Conservation (phyloP, 2,329 filamentous ascomycete genomes). For the Xylaria sp. region DNA sequence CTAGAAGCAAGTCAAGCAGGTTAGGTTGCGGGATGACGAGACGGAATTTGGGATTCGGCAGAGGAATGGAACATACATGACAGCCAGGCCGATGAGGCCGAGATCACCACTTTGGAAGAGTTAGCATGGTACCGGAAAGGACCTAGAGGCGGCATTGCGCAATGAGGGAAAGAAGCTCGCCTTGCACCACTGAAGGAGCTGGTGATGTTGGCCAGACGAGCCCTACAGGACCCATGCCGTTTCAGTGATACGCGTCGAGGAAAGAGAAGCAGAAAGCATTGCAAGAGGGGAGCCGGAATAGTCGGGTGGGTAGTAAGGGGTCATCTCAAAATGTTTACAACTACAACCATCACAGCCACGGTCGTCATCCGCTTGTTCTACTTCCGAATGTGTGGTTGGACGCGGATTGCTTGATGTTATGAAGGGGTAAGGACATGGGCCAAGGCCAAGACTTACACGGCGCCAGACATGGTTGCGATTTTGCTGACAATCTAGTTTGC, state of each 20-base stretch:
- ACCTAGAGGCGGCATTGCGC: constrained; percentile 39
- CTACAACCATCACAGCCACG: constrained; percentile 15
- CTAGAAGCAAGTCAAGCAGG: constrained; percentile 49
- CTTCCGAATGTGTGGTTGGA: constrained; percentile 12
- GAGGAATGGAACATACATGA: constrained; percentile 71
- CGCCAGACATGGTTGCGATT: constrained; percentile 68
- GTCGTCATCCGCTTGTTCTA: constrained; percentile 19
- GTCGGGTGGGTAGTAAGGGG: constrained; percentile 39
- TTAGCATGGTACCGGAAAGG: constrained; percentile 62
- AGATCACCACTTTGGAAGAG: constrained; percentile 79
- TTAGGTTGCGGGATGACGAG: constrained; percentile 31
- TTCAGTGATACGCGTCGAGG: constrained; percentile 50
- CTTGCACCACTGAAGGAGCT: constrained; percentile 69
- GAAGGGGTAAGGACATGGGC: constrained; percentile 44
- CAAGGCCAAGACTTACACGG: constrained; percentile 69
- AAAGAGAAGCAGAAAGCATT: constrained; percentile 45
- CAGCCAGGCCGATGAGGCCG: constrained; percentile 91
- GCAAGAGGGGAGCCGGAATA: constrained; percentile 39
- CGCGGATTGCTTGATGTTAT: constrained; percentile 22
- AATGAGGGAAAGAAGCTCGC: constrained; percentile 51
- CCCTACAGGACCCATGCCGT: constrained; percentile 62
- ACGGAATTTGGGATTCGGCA: constrained; percentile 1
- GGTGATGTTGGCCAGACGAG: constrained; percentile 79
- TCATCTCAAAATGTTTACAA: constrained; percentile 8
- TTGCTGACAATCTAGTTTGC: constrained; percentile 31